Percentiles rank a stretch among this genome's conserved stretches.
phyloP scores from a whole-genome alignment of 495 filamentous ascomycete species.

The Podospora didyma region DNA sequence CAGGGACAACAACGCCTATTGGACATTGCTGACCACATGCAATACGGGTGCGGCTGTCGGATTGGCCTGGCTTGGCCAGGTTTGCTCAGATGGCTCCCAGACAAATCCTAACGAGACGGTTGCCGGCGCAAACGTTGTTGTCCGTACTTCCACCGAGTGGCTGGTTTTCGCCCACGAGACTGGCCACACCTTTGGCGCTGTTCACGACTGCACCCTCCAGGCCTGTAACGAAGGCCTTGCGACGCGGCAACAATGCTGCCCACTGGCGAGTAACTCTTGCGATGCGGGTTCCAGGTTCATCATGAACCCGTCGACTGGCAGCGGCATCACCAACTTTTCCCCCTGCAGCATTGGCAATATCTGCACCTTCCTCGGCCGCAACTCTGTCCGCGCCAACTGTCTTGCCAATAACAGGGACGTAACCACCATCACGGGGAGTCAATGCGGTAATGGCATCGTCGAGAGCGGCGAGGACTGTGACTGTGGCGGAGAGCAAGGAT shows the following conservation, averaged over 20 bases:
- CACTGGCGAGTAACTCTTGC: conserved; percentile 63
- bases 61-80: conserved; percentile 86
- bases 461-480: conserved; percentile 94
- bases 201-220: conserved; percentile 76
- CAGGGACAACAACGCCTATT: conserved; percentile 80
- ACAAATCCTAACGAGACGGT: conserved; percentile 57
- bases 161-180: conserved; percentile 95
- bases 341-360: conserved; percentile 89
- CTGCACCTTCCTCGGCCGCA: conserved; percentile 81
- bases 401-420: conserved; percentile 79
- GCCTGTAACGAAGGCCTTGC: conserved; percentile 61
- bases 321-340: conserved; percentile 73
- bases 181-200: conserved; percentile 92
- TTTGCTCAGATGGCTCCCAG: conserved; percentile 63
- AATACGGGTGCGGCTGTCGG: conserved; percentile 84
- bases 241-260: conserved; percentile 79
- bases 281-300: conserved; percentile 75
- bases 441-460: conserved; percentile 96
- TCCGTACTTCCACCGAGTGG: conserved; percentile 81
- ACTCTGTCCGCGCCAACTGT: conserved; percentile 72
- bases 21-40: conserved; percentile 88
- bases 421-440: conserved; percentile 75
- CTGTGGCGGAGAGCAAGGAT: conserved; percentile 74
- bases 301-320: conserved; percentile 88
- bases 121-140: conserved; percentile 85